These are phyloP conservation scores for Russula foetens DNA, from an alignment of 768 basidiomycete species.

Conservation along the genomic window DNA sequence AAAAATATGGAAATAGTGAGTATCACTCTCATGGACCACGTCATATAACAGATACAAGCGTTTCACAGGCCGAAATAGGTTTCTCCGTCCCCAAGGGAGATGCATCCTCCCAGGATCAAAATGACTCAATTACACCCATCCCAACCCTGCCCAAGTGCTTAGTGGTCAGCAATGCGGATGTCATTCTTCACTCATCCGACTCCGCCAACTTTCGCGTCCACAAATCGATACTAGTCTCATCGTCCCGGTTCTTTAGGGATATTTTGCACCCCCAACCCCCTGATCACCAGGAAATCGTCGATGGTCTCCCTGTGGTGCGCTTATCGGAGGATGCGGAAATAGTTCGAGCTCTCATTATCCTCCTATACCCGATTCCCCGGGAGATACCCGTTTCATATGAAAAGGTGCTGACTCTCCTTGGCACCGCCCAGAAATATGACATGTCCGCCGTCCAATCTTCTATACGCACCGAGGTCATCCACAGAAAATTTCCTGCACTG, in stretches of 20 bases:
- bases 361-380: constrained; percentile 6
- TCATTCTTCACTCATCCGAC: constrained; percentile 8
- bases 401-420: constrained; percentile 5
- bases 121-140: too few relatives aligned
- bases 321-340: constrained; percentile 8
- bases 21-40: background rate
- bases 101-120: background rate
- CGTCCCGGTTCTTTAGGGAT: constrained; percentile 26
- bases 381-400: background rate
- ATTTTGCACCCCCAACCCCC: constrained; percentile 24
- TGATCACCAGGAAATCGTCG: background rate
- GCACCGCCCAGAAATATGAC: constrained; percentile 22
- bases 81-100: background rate
- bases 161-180: background rate
- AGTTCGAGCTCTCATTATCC: constrained; percentile 7
- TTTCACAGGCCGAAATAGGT: background rate
- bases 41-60: background rate
- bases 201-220: constrained; percentile 23
- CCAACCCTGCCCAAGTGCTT: background rate
- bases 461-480: background rate
- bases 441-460: constrained; percentile 13
- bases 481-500: background rate
- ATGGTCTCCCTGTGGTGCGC: constrained; percentile 15
- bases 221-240: constrained; percentile 26
- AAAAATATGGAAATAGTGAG: background rate